Base-by-base conservation (phyloP, 2,329 filamentous ascomycete species). In the Scedosporium minutisporum region DNA sequence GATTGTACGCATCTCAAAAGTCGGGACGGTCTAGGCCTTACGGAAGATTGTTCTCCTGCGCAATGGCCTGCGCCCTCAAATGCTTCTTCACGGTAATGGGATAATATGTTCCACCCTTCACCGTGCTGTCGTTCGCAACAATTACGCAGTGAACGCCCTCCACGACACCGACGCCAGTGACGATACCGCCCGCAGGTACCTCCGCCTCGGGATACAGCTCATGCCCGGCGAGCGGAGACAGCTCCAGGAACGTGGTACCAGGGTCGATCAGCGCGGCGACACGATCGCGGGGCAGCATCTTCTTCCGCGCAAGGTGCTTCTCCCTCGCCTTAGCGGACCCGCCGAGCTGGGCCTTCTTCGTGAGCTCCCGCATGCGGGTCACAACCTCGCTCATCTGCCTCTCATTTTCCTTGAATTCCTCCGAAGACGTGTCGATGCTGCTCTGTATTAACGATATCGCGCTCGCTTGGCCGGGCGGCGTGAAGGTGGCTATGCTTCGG, bases 21-120 rank as follows among this genome's bases (percentile, higher is more conserved):
- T 38, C 33, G 9, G 3, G 2, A 38, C 10, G 33, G 33, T 12
- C 10, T 10, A 38, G 6, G 33, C 75, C 82, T 71, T 72, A 87
- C 85, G 85, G 85, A 48, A 87, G 74, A 55, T 83, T 87, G 74
- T 97, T 97, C 73, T 97, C 91, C 67, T 90, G 85, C 0, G 93
- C 93, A 66, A 97, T 89, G 29, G 89, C 87, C 75, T 99, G 95
- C 4, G 93, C 93, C 65, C 93, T 86, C 16, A 97, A 80, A 74
- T 97, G 95, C 80, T 99, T 99, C 80, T 97, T 97, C 64, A 97
- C 91, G 0, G 93, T 99, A 68, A 97, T 91, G 1, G 93, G 93
- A 72, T 93, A 97, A 77, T 99, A 99, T 1, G 93, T 96, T 25
- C 93, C 93, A 61, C 93, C 93, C 77, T 97, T 99, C 71, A 97